Evolutionary conservation across 1,284 basidiomycete species (phyloP).

Genomic region (Ganoderma sp.): DNA sequence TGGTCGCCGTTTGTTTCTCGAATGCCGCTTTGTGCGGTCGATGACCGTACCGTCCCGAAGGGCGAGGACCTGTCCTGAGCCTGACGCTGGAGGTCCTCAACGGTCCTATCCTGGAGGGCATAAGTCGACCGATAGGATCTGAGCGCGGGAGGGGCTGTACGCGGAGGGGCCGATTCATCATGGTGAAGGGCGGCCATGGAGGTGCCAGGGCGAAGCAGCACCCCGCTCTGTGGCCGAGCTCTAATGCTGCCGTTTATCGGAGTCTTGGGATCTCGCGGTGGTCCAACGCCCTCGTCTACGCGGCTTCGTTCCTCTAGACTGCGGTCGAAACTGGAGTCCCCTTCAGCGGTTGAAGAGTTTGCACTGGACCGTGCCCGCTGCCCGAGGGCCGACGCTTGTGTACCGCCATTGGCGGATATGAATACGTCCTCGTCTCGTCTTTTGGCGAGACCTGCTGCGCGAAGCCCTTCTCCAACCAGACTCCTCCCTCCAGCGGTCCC

Average conservation of each 20-base stretch:
- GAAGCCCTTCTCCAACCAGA: conserved; percentile 70
- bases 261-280: conserved; percentile 34
- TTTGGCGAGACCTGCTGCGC: conserved; percentile 69
- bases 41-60: conserved; percentile 28
- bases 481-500: conserved; percentile 52
- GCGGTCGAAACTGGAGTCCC: conserved; percentile 26
- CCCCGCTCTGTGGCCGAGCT: conserved; percentile 33
- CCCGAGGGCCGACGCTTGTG: conserved; percentile 18
- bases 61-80: conserved; percentile 37
- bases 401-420: conserved; percentile 26
- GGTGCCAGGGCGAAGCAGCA: conserved; percentile 49
- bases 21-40: conserved; percentile 28
- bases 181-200: conserved; percentile 55
- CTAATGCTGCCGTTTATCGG: conserved; percentile 30
- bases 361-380: conserved; percentile 36
- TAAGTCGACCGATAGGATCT: conserved; percentile 44
- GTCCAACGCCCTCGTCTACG: conserved; percentile 30
- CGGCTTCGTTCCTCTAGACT: conserved; percentile 19
- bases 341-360: conserved; percentile 28
- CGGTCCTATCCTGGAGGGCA: conserved; percentile 34
- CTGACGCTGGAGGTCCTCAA: conserved; percentile 21
- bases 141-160: conserved; percentile 44
- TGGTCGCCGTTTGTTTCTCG: conserved; percentile 57
- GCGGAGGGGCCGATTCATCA: conserved; percentile 40
- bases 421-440: conserved; percentile 51